Percentiles rank a stretch among this genome's conserved stretches.
phyloP scores from a whole-genome alignment of 257 asterid genomes.

The Thymus quinquecostatus region DNA sequence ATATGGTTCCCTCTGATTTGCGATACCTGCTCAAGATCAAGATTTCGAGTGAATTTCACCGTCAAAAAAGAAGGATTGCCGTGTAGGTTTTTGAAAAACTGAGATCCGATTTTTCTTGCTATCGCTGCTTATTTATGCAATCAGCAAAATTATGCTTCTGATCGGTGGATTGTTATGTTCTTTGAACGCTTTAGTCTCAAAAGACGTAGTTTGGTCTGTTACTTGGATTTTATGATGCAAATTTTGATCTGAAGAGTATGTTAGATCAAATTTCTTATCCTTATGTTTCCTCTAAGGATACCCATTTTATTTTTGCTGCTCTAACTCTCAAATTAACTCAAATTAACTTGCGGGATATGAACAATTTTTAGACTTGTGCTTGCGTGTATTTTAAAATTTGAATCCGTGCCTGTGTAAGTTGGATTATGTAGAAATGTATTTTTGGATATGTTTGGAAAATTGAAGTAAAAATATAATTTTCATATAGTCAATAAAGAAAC shows the following conservation, averaged over 20 bases:
- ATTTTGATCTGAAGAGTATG: constrained; percentile 14
- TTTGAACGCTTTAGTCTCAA: too few relatives aligned
- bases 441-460: background rate
- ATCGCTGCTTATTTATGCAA: background rate
- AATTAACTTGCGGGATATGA: background rate
- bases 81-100: background rate
- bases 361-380: background rate
- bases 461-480: background rate
- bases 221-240: background rate
- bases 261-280: background rate
- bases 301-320: constrained; percentile 5
- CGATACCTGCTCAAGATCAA: constrained; percentile 6
- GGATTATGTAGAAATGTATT: background rate
- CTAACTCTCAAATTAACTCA: background rate
- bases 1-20: background rate
- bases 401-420: background rate
- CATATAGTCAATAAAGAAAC: background rate
- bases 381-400: background rate
- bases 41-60: constrained; percentile 17
- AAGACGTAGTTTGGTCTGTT: background rate
- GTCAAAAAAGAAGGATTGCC: background rate
- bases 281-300: background rate
- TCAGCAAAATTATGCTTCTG: background rate
- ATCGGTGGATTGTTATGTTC: constrained; percentile 12
- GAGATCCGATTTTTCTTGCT: background rate